Base-by-base conservation (phyloP, 1,284 basidiomycete genomes). In the Earliella scabrosa region DNA sequence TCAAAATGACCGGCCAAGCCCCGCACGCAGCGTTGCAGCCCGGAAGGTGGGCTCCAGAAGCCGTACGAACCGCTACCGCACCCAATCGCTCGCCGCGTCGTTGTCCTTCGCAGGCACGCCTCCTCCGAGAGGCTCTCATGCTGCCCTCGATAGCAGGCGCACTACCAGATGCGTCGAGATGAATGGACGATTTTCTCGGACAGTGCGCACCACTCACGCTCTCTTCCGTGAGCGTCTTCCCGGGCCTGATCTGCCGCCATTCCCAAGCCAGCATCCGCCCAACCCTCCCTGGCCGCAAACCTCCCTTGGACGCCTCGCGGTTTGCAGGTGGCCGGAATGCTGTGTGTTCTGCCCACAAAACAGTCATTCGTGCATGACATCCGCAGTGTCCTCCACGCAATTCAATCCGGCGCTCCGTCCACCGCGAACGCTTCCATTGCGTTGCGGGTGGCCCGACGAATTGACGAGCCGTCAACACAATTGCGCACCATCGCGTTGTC, bases 141-240 rank as follows among this genome's bases (percentile, higher is more conserved):
- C 8, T 21, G 35, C 13, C 39, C 34, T 38, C 45, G 31, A 18
- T 27, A 18, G 50, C 11, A 13, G 32, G 14, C n/a, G 50, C 23
- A 29, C 26, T 29, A n/a, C 11, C n/a, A 16, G 18, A 27, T 45
- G 27, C 27, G 45, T 45, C 11, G 10, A 16, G 18, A 27, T 45
- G 27, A 38, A 52, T 45, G 26, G 50, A 27, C 50, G 43, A 45
- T 45, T 35, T 45, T 39, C 40, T 52, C 35, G 43, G 50, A 52
- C 38, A 38, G n/a, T 20, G 36, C 13, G 5, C 36, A 9, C 26
- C 43, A 29, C 43, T 8, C 27, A n/a, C 26, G n/a, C 27, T 45
- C 21, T 13, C 21, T 29, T 45, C 43, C 2, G 13, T 4, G 26
- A 6, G 26, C 34, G 43, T 35, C 43, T 45, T 38, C 44, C 35